These are phyloP conservation scores for Stereocaulon alpinum DNA, from an alignment of 495 filamentous ascomycete genomes.

Conservation along the genomic window DNA sequence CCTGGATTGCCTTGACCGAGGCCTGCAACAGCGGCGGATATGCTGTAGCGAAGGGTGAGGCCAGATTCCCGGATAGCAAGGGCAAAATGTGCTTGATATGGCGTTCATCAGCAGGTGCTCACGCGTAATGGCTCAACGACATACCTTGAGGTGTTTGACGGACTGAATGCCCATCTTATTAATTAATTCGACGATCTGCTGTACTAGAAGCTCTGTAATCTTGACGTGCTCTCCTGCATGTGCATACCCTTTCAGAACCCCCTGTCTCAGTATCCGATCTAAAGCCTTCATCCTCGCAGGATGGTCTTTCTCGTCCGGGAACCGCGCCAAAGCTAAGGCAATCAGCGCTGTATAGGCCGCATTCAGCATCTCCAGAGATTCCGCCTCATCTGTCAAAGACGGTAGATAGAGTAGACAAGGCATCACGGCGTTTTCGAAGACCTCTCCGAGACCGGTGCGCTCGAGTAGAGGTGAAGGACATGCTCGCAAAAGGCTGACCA, in stretches of 20 bases:
- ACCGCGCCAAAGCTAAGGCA: constrained; percentile 41
- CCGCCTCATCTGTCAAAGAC: constrained; percentile 61
- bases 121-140: not conserved
- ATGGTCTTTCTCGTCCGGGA: constrained; percentile 16
- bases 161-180: constrained; percentile 54
- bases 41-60: constrained; percentile 58
- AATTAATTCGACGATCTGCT: constrained; percentile 43
- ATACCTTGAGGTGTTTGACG: constrained; percentile 63
- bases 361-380: constrained; percentile 53
- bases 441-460: constrained; percentile 62
- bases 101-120: not conserved
- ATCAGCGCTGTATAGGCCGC: constrained; percentile 60
- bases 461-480: constrained; percentile 46
- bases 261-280: constrained; percentile 45
- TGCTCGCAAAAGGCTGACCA: constrained; percentile 45
- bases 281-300: constrained; percentile 30
- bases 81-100: constrained; percentile 51
- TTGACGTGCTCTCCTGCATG: constrained; percentile 40
- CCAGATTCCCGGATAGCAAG: constrained; percentile 52
- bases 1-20: constrained; percentile 43
- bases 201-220: constrained; percentile 49
- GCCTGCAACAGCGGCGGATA: constrained; percentile 44
- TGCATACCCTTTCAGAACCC: constrained; percentile 43
- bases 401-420: constrained; percentile 68
- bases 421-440: constrained; percentile 70